Evolutionary conservation across 768 basidiomycete genomes (phyloP).

Genomic region (Tylopilus sp.): DNA sequence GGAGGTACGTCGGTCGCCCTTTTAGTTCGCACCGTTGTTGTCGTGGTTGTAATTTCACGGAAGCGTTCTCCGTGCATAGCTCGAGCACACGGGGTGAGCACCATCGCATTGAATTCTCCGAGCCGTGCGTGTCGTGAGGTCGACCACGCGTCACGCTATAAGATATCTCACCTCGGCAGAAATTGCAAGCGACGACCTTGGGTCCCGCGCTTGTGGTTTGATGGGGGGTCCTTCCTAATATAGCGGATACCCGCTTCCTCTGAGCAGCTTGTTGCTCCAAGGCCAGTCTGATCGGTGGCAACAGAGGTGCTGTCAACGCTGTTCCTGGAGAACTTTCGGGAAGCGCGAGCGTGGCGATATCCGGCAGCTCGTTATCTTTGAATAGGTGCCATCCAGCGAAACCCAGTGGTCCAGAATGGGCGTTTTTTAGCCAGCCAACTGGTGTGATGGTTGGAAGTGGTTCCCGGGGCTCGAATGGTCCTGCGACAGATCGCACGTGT

Average conservation of each 20-base stretch:
- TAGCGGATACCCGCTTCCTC: conserved; percentile 66
- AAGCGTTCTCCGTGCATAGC: conserved; percentile 73
- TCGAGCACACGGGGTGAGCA: conserved; percentile 79
- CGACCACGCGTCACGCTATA: conserved; percentile 4
- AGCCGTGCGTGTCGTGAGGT: conserved; percentile 39
- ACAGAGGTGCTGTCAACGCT: conserved; percentile 59
- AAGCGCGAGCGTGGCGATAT: conserved; percentile 66
- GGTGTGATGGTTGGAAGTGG: conserved; percentile 38
- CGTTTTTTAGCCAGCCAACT: conserved; percentile 29
- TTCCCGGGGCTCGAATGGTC: conserved; percentile 45
- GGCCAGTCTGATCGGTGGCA: conserved; percentile 63
- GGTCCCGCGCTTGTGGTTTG: conserved; percentile 67
- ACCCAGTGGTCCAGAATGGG: conserved; percentile 17
- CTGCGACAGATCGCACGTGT: conserved; percentile 54
- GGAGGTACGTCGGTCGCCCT: conserved; percentile 50
- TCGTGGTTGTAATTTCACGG: conserved; percentile 83
- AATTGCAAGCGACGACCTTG: conserved; percentile 86
- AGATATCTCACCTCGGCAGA: conserved; percentile 68
- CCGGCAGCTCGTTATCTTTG: conserved; percentile 63
- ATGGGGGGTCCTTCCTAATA: conserved; percentile 59
- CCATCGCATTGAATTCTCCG: conserved; percentile 91
- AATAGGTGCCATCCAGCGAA: conserved; percentile 44
- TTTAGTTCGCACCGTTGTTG: conserved; percentile 29
- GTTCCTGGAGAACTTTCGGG: conserved; percentile 53
- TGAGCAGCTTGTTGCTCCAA: conserved; percentile 65